Percentiles rank a stretch among this genome's conserved stretches.
phyloP scores from a whole-genome alignment of 805 yeast species.

The Suhomyces prunicola region DNA sequence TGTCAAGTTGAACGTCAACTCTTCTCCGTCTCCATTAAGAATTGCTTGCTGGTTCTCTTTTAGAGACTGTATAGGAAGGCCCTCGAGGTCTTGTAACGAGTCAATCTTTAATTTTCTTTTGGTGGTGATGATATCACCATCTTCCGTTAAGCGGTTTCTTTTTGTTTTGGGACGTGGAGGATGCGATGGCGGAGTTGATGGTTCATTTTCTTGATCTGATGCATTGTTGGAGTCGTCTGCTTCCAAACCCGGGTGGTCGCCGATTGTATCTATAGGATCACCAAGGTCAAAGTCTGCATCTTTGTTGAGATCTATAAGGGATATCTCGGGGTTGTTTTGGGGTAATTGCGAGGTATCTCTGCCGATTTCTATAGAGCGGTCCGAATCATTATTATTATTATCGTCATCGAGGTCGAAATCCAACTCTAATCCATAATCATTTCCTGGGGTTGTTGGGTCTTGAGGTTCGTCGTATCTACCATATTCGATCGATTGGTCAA shows the following conservation, averaged over 20 bases:
- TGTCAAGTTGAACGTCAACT: conserved; percentile 26
- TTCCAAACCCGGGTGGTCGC: conserved; percentile 12
- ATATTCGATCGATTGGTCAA: conserved; percentile 63
- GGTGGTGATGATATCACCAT: conserved; percentile 46
- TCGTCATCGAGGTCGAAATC: conserved; percentile 31
- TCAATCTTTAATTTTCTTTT: conserved; percentile 49
- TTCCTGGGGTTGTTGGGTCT: conserved; percentile 21
- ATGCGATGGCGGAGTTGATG: conserved; percentile 24
- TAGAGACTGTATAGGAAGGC: conserved; percentile 34
- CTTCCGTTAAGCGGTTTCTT: conserved; percentile 33
- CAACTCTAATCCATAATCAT: conserved; percentile 24
- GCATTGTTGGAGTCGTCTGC: conserved; percentile 2
- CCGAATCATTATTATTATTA: conserved; percentile 35
- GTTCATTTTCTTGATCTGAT: conserved; percentile 17
- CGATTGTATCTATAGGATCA: conserved; percentile 40
- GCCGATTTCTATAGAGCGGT: conserved; percentile 53
- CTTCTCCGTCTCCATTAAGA: conserved; percentile 16
- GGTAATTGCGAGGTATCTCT: conserved; percentile 33
- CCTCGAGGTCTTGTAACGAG: conserved; percentile 42
- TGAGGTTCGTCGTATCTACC: conserved; percentile 49
- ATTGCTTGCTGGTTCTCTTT: conserved; percentile 27
- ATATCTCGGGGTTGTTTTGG: conserved; percentile 22
- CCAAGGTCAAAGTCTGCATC: conserved; percentile 31
- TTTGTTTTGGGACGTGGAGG: conserved; percentile 24
- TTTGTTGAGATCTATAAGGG: conserved; percentile 19